Base-by-base conservation (phyloP, 2,329 filamentous ascomycete species). In the Plectosphaerella plurivora region DNA sequence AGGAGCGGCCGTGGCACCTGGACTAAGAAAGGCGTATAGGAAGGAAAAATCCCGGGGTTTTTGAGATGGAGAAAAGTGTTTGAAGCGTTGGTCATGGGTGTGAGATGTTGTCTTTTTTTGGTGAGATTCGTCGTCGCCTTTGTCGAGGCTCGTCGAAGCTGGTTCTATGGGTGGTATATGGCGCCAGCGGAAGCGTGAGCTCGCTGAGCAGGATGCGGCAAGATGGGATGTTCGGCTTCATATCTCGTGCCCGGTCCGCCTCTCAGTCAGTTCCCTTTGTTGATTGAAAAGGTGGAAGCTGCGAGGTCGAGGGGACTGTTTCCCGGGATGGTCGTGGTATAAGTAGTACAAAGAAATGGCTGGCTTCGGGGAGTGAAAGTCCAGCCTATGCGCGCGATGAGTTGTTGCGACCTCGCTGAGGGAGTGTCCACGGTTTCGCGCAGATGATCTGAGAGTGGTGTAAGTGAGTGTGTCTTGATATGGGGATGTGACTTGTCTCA, bases 381-480 rank as follows among this genome's bases (percentile, higher is more conserved):
- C n/a, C 41, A 14, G 15, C 22, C 25, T 14, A 42, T 16, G 6
- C 37, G 47, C 48, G 55, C 49, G 42, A 53, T n/a, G 49, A 51
- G 11, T 68, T 59, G 28, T 59, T 56, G 18, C 66, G 63, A 45
- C 72, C 71, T 59, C 80, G 74, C 63, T 82, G 78, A 3, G 86
- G 86, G 48, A 89, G 72, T 48, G 85, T 85, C 86, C 86, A 89
- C 15, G 86, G 86, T 61, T 83, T 81, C 45, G 81, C 74, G 66
- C 5, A 28, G 25, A 28, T 24, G 24, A 28, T 51, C 36, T 35
- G 10, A 12, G 15, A 35, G 16, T 22, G 35, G 9, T 7, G 33
- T 42, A 25, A 25, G 39, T 45, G 12, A 15, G 11, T 16, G 24
- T 9, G n/a, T 15, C 25, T 39, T 15, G 15, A 1, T 9, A 3